phyloP scores from a whole-genome alignment of 2,329 filamentous ascomycete genomes.

The Xylaria sp. region DNA sequence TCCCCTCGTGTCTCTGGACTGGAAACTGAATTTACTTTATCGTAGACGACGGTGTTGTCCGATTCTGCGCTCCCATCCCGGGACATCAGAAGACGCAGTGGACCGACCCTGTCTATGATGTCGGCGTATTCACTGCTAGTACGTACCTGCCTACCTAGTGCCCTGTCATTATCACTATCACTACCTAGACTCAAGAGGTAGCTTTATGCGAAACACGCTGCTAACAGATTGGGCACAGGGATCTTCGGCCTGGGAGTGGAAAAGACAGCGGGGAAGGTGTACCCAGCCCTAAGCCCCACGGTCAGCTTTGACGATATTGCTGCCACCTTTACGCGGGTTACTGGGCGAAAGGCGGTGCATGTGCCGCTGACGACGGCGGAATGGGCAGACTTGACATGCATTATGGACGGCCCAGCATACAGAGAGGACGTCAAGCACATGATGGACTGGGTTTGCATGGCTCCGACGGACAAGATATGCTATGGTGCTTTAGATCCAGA shows the following conservation, averaged over 20 bases:
- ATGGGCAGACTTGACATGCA: constrained; percentile 27
- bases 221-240: constrained; percentile 18
- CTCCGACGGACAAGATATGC: constrained; percentile 25
- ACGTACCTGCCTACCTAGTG: constrained; percentile 22
- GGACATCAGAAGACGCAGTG: constrained; percentile 22
- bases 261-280: constrained; percentile 27
- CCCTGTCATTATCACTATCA: not conserved
- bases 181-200: constrained; percentile 11
- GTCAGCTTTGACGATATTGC: constrained; percentile 25
- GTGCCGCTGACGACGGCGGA: constrained; percentile 16
- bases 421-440: constrained; percentile 28
- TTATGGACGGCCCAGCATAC: constrained; percentile 27
- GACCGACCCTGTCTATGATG: constrained; percentile 23
- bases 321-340: constrained; percentile 27
- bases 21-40: constrained; percentile 16
- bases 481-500: constrained; percentile 29
- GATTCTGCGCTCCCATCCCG: constrained; percentile 24
- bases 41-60: constrained; percentile 28
- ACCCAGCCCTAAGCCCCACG: constrained; percentile 23
- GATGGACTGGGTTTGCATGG: constrained; percentile 27
- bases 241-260: constrained; percentile 24
- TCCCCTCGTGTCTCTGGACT: not conserved
- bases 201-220: constrained; percentile 3
- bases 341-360: constrained; percentile 26
- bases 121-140: constrained; percentile 27